Base-by-base conservation (phyloP, 2,329 filamentous ascomycete genomes). In the Neofusicoccum sp. region DNA sequence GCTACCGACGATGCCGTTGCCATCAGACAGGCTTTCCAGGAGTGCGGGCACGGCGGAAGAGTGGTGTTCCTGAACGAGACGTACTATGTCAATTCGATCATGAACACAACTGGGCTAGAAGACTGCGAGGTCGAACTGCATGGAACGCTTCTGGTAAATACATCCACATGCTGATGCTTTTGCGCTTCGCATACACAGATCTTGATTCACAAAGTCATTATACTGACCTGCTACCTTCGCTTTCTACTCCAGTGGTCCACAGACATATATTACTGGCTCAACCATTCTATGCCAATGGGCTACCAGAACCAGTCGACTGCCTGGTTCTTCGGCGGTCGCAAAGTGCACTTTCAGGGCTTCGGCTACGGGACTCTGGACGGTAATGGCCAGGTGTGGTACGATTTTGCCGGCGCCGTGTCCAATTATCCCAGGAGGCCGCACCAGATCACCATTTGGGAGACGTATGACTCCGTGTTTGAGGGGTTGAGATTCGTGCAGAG, bases 311-410 rank as follows among this genome's bases (percentile, higher is more conserved):
- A 84, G 63, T 80, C 77, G 12, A 81, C 80, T 0, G 82, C 80
- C 1, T 84, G 80, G 79, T 71, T 80, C 57, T 77, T 85, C 63
- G 54, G 54, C 20, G 54, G 54, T 3, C 30, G 41, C 5, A 33
- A 36, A 4, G 33, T 58, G 6, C 41, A 30, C 8, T 58, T 33
- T 11, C 54, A 38, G 14, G 41, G 54, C 20, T 58, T 58, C 31
- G 54, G 54, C 7, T 58, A 58, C 24, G 84, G 84, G 4, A 84
- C 80, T 2, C 71, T 86, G 12, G 77, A 86, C 66, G 84, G 84
- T 8, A 86, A 86, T 65, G 84, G 84, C 1, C 80, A 86, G 65
- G 76, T 78, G 2, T 87, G 84, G 84, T 86, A 86, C 65, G 76
- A 83, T 62, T 82, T 78, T 69, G 76, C 69, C 28, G 78, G 48